Evolutionary conservation across 768 basidiomycete genomes (phyloP).

Genomic region (Leccinum pellstonianum): DNA sequence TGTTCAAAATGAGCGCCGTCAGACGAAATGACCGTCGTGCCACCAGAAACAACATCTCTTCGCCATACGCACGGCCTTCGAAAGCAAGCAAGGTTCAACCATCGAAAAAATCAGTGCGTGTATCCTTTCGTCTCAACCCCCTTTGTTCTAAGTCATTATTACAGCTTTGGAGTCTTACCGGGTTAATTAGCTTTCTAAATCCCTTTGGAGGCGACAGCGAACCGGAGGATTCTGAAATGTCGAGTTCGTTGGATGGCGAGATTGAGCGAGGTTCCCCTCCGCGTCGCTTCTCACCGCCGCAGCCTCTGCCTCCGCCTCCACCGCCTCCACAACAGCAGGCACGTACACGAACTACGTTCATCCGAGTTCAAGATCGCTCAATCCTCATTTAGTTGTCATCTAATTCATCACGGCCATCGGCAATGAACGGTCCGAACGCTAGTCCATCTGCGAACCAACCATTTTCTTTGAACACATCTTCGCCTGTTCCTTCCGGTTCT

Average conservation of each 20-base stretch:
- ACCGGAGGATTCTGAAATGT: slow-evolving; percentile 22
- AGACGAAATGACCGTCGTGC: slow-evolving; percentile 45
- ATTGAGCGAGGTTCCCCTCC: slow-evolving; percentile 29
- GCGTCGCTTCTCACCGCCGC: slow-evolving; percentile 25
- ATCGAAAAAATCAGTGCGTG: slow-evolving; percentile 50
- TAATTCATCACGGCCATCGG: slow-evolving; percentile 16
- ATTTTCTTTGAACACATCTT: slow-evolving; percentile 21
- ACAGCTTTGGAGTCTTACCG: slow-evolving; percentile 52
- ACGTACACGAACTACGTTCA: slow-evolving; percentile 22
- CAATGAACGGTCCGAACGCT: slow-evolving; percentile 17
- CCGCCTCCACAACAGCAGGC: slow-evolving; percentile 27
- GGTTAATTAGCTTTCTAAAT: slow-evolving; percentile 51
- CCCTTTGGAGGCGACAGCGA: slow-evolving; percentile 37
- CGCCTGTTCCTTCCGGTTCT: slow-evolving; percentile 14
- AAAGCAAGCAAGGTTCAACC: slow-evolving; percentile 23
- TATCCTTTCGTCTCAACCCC: not conserved
- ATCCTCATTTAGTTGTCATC: slow-evolving; percentile 25
- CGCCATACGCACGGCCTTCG: slow-evolving; percentile 53
- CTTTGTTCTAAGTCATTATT: slow-evolving; percentile 13
- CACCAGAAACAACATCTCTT: slow-evolving; percentile 39
- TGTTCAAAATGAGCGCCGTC: slow-evolving; percentile 52
- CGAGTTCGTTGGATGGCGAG: slow-evolving; percentile 25
- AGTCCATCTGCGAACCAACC: slow-evolving; percentile 14
- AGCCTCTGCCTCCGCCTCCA: slow-evolving; percentile 20
- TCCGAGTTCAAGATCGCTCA: slow-evolving; percentile 24